Conservation (phyloP, 768 basidiomycete genomes). For the Lactarius indigo region DNA sequence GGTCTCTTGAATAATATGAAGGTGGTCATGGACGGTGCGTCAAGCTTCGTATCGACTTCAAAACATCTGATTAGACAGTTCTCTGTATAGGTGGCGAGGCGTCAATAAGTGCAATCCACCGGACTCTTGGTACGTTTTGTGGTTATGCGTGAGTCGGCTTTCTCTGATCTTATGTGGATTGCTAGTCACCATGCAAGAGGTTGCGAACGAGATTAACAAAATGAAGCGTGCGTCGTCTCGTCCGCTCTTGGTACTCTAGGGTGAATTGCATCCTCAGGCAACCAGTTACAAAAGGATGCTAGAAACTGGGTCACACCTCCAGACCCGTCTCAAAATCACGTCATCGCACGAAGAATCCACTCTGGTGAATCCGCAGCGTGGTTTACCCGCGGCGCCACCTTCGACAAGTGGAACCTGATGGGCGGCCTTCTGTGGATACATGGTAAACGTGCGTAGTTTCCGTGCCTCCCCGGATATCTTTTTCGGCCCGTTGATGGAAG, state of each 20-base stretch:
- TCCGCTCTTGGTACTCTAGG: not conserved
- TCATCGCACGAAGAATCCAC: not conserved
- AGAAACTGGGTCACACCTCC: conserved; percentile 7
- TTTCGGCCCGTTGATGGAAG: not conserved
- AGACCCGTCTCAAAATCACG: conserved; percentile 8
- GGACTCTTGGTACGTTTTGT: not conserved
- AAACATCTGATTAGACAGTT: not conserved
- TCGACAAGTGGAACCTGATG: not conserved
- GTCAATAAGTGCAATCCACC: not conserved
- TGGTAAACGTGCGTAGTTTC: not conserved
- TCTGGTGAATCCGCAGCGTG: not conserved
- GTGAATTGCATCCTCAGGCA: not conserved
- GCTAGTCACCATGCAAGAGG: conserved; percentile 2
- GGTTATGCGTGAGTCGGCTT: not conserved
- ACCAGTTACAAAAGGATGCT: not conserved
- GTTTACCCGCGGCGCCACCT: not conserved
- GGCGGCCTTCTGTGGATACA: not conserved
- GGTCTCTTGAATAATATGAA: not conserved
- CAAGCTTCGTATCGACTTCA: not conserved
- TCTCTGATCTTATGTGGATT: not conserved
- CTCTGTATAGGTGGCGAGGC: not conserved
- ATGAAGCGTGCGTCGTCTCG: not conserved
- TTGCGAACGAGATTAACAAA: not conserved
- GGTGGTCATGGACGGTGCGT: not conserved
- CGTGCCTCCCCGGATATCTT: no score